A percentile compares a stretch with the other conserved stretches of the same genome.
Evolutionary conservation across 495 filamentous ascomycete genomes (phyloP).

Genomic region (Jackrogersella multiformis): DNA sequence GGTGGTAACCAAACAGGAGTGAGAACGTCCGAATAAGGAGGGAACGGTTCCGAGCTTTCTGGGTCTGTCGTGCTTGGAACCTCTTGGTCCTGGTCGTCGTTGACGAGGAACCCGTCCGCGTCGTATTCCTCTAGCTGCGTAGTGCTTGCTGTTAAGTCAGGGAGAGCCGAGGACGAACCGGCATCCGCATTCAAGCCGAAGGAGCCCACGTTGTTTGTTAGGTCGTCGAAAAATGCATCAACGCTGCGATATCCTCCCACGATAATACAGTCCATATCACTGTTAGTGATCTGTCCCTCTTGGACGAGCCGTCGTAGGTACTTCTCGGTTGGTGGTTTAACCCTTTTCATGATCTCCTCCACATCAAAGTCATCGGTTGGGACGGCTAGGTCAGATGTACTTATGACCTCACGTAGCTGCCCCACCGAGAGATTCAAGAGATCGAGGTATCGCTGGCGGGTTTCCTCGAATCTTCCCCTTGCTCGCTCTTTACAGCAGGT

Average conservation of each 20-base stretch:
- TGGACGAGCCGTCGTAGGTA: constrained; percentile 13
- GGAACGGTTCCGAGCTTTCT: too few species aligned
- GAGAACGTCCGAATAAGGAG: too few species aligned
- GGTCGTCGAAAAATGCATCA: constrained; percentile 21
- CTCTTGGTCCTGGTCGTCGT: background rate
- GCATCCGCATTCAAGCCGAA: background rate
- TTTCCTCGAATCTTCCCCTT: background rate
- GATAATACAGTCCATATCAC: constrained; percentile 24
- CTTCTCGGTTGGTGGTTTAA: background rate
- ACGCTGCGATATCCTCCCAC: constrained; percentile 11
- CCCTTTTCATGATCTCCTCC: constrained; percentile 24
- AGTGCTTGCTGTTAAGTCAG: background rate
- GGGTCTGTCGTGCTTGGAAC: background rate
- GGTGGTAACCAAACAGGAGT: background rate
- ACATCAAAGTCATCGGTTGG: background rate
- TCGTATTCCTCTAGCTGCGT: constrained; percentile 11
- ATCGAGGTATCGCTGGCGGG: constrained; percentile 4
- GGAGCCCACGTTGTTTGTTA: background rate
- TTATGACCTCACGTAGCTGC: constrained; percentile 15
- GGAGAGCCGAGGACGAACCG: background rate
- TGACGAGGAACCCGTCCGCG: constrained; percentile 16
- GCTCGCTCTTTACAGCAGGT: background rate
- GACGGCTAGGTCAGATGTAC: background rate
- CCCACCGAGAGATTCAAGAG: constrained; percentile 4
- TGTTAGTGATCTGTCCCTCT: background rate